Conservation (phyloP, 1,284 basidiomycete genomes). For the Trichosporon coremiiforme region DNA sequence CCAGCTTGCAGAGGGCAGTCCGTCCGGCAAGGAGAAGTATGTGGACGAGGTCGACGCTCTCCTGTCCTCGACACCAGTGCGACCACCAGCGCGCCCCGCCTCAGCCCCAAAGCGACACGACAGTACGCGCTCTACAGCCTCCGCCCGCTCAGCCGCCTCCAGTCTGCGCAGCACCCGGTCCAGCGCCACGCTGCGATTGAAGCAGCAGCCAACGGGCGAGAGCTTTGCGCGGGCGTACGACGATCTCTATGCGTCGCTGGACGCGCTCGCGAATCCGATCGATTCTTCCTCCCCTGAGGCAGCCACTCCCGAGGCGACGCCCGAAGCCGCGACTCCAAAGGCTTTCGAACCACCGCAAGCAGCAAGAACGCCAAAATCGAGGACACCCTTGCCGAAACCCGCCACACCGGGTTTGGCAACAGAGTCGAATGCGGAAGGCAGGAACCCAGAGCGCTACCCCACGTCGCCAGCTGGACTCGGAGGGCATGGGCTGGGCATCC, state of each 20-base stretch:
- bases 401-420: too few relatives aligned
- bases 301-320: neutral
- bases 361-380: neutral
- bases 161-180: constrained; percentile 3
- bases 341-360: neutral
- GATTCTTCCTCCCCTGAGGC: neutral
- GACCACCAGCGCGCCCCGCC: neutral
- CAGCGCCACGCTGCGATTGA: constrained; percentile 12
- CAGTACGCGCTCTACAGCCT: constrained; percentile 1
- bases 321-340: neutral
- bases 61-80: constrained; percentile 28
- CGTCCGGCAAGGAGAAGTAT: constrained; percentile 4
- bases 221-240: constrained; percentile 37
- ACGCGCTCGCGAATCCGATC: constrained; percentile 40
- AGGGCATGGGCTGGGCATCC: constrained; percentile 2
- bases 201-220: constrained; percentile 25
- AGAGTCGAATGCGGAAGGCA: neutral
- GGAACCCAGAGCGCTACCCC: neutral
- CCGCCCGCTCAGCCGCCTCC: neutral
- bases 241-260: constrained; percentile 46
- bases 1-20: constrained; percentile 21
- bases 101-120: neutral
- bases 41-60: constrained; percentile 28
- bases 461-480: neutral
- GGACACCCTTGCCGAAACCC: neutral